phyloP scores from a whole-genome alignment of 352 stramenopile genomes.

The Globisporangium recalcitrans region DNA sequence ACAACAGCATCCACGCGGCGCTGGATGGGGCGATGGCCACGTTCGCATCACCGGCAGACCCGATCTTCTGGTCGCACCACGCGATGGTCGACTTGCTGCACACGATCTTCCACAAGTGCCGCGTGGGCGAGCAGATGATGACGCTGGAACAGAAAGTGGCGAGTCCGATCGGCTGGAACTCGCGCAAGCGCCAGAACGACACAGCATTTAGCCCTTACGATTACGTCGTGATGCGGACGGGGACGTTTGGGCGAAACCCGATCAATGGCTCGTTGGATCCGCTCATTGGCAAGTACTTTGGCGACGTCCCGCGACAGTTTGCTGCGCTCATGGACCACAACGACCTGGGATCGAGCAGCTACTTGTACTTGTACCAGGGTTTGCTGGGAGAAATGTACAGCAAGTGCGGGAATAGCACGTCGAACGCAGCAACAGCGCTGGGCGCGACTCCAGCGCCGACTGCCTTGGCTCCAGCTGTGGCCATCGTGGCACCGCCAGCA shows the following conservation, averaged over 20 bases:
- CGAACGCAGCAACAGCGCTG: neutral
- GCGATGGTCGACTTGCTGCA: slow-evolving; percentile 42
- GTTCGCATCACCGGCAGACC: slow-evolving; percentile 42
- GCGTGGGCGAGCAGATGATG: slow-evolving; percentile 19
- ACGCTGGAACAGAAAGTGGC: slow-evolving; percentile 25
- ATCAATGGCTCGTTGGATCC: slow-evolving; percentile 9
- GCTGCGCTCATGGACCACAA: slow-evolving; percentile 16
- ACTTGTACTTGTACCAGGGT: slow-evolving; percentile 13
- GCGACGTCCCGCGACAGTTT: slow-evolving; percentile 26
- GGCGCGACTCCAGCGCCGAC: neutral
- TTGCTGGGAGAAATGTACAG: slow-evolving; percentile 11
- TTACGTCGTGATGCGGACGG: slow-evolving; percentile 25
- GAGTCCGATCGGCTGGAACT: slow-evolving; percentile 17
- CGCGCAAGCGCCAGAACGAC: slow-evolving; percentile 13
- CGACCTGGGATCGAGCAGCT: slow-evolving; percentile 14
- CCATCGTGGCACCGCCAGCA: neutral
- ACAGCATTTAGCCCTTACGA: slow-evolving; percentile 3
- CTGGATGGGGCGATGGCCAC: slow-evolving; percentile 43
- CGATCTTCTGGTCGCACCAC: slow-evolving; percentile 60
- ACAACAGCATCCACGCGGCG: slow-evolving; percentile 46
- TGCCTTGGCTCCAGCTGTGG: neutral
- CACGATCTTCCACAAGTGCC: slow-evolving; percentile 58
- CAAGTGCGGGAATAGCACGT: slow-evolving; percentile 6
- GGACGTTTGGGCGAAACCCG: slow-evolving; percentile 24
- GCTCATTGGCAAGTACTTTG: slow-evolving; percentile 47